Conservation (phyloP, 345 rosid genomes). For the Durio zibethinus region DNA sequence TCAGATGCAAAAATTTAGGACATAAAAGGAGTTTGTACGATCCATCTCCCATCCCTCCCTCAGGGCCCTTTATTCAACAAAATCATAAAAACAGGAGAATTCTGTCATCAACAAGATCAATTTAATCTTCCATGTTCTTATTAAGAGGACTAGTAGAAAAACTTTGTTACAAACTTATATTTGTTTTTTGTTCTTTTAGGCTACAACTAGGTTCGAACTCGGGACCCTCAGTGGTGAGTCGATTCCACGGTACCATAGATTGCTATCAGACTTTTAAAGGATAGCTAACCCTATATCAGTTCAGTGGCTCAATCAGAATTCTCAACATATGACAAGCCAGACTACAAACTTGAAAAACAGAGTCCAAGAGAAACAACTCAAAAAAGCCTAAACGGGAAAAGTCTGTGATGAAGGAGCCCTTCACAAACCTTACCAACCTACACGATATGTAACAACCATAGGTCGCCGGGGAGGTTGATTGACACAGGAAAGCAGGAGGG, state of each 20-base stretch:
- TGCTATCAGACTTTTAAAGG: background rate
- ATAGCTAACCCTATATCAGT: background rate
- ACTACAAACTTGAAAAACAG: background rate
- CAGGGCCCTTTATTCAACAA: background rate
- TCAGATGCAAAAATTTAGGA: background rate
- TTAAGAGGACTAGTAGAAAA: background rate
- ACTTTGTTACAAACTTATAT: background rate
- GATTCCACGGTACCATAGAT: too few species aligned
- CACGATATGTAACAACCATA: background rate
- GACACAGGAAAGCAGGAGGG: conserved; percentile 2
- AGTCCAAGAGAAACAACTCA: background rate
- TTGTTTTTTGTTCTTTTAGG: too few species aligned
- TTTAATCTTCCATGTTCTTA: background rate
- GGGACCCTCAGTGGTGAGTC: too few species aligned
- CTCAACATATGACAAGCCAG: background rate
- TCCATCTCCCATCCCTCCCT: background rate
- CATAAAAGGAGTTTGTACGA: background rate
- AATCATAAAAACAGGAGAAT: background rate
- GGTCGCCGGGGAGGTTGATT: background rate
- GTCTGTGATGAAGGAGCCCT: background rate
- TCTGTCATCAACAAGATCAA: background rate
- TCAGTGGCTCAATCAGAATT: background rate
- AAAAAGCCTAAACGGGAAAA: background rate
- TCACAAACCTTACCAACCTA: background rate
- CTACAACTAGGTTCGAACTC: too few species aligned